Conservation (phyloP, 163 green algal species). For the Scenedesmus sp. region DNA sequence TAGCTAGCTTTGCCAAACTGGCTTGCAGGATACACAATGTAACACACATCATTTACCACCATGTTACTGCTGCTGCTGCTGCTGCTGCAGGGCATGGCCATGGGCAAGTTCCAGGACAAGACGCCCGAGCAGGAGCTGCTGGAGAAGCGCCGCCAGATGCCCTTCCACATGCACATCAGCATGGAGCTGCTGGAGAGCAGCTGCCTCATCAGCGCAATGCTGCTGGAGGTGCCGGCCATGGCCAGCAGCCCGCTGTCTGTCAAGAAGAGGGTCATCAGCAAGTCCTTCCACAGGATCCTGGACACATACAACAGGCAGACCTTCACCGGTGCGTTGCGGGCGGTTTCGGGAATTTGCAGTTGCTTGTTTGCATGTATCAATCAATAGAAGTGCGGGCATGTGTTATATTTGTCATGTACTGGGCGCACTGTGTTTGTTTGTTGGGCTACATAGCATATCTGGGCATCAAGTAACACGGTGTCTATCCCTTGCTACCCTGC, state of each 20-base stretch:
- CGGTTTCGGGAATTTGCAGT: not conserved
- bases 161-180: constrained; percentile 99
- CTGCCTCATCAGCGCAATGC: constrained; percentile 96
- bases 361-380: no score
- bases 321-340: constrained; percentile 47
- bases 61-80: not conserved
- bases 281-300: constrained; percentile 94
- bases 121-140: constrained; percentile 97
- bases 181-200: constrained; percentile 97
- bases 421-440: not conserved
- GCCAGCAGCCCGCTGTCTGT: constrained; percentile 77
- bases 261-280: constrained; percentile 83
- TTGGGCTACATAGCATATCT: not conserved
- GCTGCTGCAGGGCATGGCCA: constrained; percentile 70
- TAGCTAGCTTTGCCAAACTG: no score
- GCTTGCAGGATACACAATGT: no score
- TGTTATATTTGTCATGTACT: no score
- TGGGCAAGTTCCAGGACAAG: constrained; percentile 86
- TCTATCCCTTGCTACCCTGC: not conserved
- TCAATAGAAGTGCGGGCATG: no score
- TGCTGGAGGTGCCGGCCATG: constrained; percentile 94
- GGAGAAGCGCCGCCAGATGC: constrained; percentile 98
- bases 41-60: not conserved
- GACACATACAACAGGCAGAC: constrained; percentile 95
- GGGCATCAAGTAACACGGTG: not conserved